Evolutionary conservation across 441 rosid genomes (phyloP), one percentile per base, ranked within the genome.

Genomic region (Hura crepitans): DNA sequence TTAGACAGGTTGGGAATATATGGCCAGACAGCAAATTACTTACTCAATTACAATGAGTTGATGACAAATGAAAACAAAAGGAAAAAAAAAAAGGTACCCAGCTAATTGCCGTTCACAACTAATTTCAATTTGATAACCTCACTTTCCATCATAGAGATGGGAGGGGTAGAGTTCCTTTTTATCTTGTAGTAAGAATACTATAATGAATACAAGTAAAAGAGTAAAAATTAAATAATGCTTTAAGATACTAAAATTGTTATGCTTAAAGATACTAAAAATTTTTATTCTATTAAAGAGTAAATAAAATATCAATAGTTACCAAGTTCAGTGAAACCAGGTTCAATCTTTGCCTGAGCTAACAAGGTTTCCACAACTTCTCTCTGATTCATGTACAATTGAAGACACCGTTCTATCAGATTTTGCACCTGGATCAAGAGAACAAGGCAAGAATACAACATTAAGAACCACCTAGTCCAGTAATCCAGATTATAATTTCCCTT

Each of bases 271-370:
- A n/a, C n/a, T n/a, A 46, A 11, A 28, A 5, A 55, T 55, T 15
- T 55, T 5, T 28, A n/a, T n/a, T 11, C 20, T 9, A 13, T 20
- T 28, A 45, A 18, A n/a, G 53, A 28, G 50, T 47, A 27, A 71
- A 57, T 30, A 17, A 17, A 51, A 53, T 13, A 37, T 37, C 3
- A 20, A 42, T 18, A 5, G 23, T 81, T 92, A 96, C 99, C 99
- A 65, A 92, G 94, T 79, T 96, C 96, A 54, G 99, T 96, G 76
- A 96, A 96, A 25, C 95, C 93, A 71, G 98, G 99, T 82, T 96
- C 98, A 77, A 96, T 92, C 81, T 91, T 92, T 67, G 99, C 99
- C 73, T 87, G 93, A 65, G 71, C 89, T 72, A 87, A 81, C 72
- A 96, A 79, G 46, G 97, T 92, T 25, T 91, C 89, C 72, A 89